A percentile compares a stretch with the other conserved stretches of the same genome.
Conservation (phyloP, 1,284 basidiomycete genomes). For the Pyrrhoderma noxium region DNA sequence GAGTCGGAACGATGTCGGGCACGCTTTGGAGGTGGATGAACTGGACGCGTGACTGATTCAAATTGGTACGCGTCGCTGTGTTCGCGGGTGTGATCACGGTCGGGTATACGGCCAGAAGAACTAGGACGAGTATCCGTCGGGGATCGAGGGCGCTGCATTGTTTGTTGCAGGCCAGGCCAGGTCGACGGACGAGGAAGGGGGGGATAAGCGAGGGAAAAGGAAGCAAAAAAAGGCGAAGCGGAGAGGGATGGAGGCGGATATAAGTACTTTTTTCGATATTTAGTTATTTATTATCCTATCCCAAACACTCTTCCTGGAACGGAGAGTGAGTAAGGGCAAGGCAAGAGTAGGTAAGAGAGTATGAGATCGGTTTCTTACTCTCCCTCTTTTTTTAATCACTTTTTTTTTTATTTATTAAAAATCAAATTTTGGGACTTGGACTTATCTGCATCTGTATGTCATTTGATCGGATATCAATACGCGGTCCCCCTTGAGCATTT, state of each 20-base stretch:
- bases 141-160: background rate
- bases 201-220: background rate
- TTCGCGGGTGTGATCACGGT: background rate
- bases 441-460: background rate
- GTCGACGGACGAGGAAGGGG: background rate
- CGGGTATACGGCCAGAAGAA: background rate
- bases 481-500: background rate
- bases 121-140: background rate
- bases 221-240: background rate
- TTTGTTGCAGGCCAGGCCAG: background rate
- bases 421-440: too few relatives aligned
- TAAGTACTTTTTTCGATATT: background rate
- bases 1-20: too few relatives aligned
- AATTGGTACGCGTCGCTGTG: background rate
- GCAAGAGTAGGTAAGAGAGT: too few relatives aligned
- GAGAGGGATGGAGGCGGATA: background rate
- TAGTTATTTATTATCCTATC: background rate
- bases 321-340: too few relatives aligned
- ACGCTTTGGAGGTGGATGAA: background rate
- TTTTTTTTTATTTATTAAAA: too few relatives aligned
- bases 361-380: too few relatives aligned
- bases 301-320: background rate
- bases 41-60: background rate
- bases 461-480: background rate
- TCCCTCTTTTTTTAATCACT: too few relatives aligned